phyloP scores from a whole-genome alignment of 2,329 filamentous ascomycete species.

The Akanthomyces muscarius region DNA sequence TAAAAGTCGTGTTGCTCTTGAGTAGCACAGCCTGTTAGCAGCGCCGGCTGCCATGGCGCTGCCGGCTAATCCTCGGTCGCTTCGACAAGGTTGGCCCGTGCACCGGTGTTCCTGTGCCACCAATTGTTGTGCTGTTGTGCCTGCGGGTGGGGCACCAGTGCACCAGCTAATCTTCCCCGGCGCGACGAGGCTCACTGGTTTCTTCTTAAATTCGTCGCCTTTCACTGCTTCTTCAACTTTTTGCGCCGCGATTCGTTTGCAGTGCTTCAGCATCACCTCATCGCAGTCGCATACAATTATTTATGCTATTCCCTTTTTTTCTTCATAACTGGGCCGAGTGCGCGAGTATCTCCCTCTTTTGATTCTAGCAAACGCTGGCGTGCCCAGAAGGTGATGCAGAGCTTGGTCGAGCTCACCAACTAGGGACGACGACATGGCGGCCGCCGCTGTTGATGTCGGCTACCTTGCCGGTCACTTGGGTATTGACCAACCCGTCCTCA shows the following conservation, averaged over 20 bases:
- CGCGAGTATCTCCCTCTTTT: background rate
- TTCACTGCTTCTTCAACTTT: background rate
- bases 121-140: slow-evolving; percentile 18
- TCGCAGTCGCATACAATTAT: slow-evolving; percentile 12
- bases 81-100: background rate
- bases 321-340: background rate
- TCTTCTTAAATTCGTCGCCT: slow-evolving; percentile 1
- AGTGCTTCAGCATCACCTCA: background rate
- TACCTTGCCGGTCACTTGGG: slow-evolving; percentile 70
- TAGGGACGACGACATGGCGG: slow-evolving; percentile 39
- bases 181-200: slow-evolving; percentile 4
- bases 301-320: background rate
- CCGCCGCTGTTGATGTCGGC: slow-evolving; percentile 58
- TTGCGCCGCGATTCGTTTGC: background rate
- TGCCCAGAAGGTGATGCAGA: slow-evolving; percentile 15
- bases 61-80: slow-evolving; percentile 10
- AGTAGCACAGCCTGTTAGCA: background rate
- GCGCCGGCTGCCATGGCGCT: background rate
- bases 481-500: slow-evolving; percentile 61
- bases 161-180: slow-evolving; percentile 1
- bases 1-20: background rate
- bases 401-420: slow-evolving; percentile 17
- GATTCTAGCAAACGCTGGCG: background rate
- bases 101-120: slow-evolving; percentile 11
- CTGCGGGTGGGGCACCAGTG: slow-evolving; percentile 11